Base-by-base conservation (phyloP, 306 rosid species). In the Medicago ruthenica region DNA sequence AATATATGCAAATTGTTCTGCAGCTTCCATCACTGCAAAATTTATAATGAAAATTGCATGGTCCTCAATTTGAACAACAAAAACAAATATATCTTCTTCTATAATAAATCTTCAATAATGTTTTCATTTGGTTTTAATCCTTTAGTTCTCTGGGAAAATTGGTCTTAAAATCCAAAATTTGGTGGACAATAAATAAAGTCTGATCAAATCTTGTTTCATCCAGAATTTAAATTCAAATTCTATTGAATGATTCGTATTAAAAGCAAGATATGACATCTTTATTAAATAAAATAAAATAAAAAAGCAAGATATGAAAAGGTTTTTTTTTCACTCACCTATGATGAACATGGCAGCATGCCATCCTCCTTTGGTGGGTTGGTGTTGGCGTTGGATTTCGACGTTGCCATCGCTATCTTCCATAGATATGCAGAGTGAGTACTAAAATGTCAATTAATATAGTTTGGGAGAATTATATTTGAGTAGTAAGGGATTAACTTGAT, bases 291-390 rank as follows among this genome's bases (percentile, higher is more conserved):
- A 42, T 53, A 16, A 8, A 17, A 53, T n/a, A 53, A 16, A 53
- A n/a, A 16, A 8, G 17, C 3, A 18, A 53, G 5, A 17, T 17
- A 53, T 7, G 3, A 51, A 3, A 7, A 16, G 3, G n/a, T 0
- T 57, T 11, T 10, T 10, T 42, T 1, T 42, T 42, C 22, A 57
- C 73, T 70, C 36, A 85, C 88, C 45, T 37, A 79, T 85, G 40
- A 85, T 67, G 77, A 81, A 85, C 65, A 85, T 75, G 45, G 88
- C 86, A 1, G 88, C 88, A 42, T 51, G 68, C 88, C 88, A 85
- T 21, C 88, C 88, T 22, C 86, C 76, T 57, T 42, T 21, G 72
- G 54, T 24, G 12, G 51, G 66, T 54, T 24, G 16, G 39, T 6
- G 11, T 36, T n/a, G 50, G 37, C 13, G 22, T 16, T 62, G 63